Evolutionary conservation across 1,139 yeast genomes (phyloP).

Genomic region (Hyphopichia fennica): DNA sequence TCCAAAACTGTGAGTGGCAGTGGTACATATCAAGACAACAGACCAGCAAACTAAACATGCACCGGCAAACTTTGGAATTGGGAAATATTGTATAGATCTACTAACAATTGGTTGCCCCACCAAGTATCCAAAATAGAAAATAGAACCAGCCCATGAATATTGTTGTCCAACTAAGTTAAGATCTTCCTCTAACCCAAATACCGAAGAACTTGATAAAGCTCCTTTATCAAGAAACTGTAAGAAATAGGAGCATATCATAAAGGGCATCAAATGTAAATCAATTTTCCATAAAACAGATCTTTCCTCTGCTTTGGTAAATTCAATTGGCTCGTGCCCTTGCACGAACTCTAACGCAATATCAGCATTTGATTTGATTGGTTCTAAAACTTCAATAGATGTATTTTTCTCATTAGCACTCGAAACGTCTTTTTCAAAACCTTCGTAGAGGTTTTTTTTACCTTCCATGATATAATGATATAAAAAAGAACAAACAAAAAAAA

Average conservation of each 20-base stretch:
- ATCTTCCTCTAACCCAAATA: constrained; percentile 35
- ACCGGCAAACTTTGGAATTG: background rate
- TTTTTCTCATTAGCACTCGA: no score
- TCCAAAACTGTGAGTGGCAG: background rate
- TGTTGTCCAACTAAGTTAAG: constrained; percentile 17
- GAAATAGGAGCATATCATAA: background rate
- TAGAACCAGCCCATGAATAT: constrained; percentile 17
- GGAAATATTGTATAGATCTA: background rate
- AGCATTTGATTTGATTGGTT: no score
- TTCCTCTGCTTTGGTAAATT: background rate
- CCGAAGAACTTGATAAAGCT: constrained; percentile 33
- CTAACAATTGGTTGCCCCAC: background rate
- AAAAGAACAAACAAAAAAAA: no score
- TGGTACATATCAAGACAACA: background rate
- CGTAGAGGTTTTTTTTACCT: no score
- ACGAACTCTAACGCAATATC: background rate
- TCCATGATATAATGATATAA: no score
- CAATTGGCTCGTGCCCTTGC: background rate
- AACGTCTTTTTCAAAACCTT: no score
- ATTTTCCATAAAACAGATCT: background rate
- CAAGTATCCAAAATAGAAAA: constrained; percentile 17
- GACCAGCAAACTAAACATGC: background rate
- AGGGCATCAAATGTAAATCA: background rate
- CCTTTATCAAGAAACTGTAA: constrained; percentile 19
- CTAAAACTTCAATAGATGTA: no score